Conservation (phyloP, 805 yeast species). For the Yarrowia alimentaria region DNA sequence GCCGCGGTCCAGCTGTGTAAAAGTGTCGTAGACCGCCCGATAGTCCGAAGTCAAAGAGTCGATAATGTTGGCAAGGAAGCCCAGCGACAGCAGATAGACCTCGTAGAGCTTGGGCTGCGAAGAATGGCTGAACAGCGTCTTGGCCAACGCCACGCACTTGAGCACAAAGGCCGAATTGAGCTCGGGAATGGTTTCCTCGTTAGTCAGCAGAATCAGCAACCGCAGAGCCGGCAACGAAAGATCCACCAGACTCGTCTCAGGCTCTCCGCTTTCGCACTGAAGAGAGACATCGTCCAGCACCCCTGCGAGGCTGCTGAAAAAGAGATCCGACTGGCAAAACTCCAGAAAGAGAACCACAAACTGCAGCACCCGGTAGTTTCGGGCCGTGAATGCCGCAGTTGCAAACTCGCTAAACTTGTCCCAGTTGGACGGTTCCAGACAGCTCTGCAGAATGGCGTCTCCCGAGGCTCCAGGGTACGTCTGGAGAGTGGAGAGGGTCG, state of each 20-base stretch:
- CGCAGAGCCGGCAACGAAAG: slow-evolving; percentile 13
- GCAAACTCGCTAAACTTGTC: slow-evolving; percentile 4
- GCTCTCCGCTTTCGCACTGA: not conserved
- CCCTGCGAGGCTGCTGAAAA: slow-evolving; percentile 1
- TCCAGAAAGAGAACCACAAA: slow-evolving; percentile 19
- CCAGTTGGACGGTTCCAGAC: slow-evolving; percentile 8
- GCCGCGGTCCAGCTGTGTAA: slow-evolving; percentile 2
- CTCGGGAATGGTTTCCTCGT: slow-evolving; percentile 3
- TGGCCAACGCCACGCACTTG: slow-evolving; percentile 1
- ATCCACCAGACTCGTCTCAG: not conserved
- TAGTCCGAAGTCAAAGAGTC: slow-evolving; percentile 1
- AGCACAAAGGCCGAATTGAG: slow-evolving; percentile 5
- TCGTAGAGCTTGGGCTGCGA: slow-evolving; percentile 9
- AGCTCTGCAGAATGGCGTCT: not conserved
- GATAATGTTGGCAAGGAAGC: slow-evolving; percentile 12
- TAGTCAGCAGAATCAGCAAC: slow-evolving; percentile 6
- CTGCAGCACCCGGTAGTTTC: slow-evolving; percentile 9
- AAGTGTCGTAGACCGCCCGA: slow-evolving; percentile 3
- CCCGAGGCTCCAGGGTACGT: slow-evolving; percentile 25
- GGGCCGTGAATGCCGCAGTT: not conserved
- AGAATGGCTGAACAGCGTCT: not conserved
- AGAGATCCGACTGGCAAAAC: slow-evolving; percentile 11
- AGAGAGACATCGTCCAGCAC: not conserved
- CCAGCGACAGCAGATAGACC: slow-evolving; percentile 11
- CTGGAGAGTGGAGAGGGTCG: slow-evolving; percentile 11